Conservation (phyloP, 306 rosid genomes). For the apple (Malus domestica) region ASM211411v1 NC_041796.1:1244001-1244500, state of each 20-base stretch:
- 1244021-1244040: neutral
- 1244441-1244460: too few species aligned
- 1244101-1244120: neutral
- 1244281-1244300: neutral
- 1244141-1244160: constrained; percentile 7
- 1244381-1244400: too few species aligned
- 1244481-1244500: too few species aligned
- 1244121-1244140: neutral
- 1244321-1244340: neutral
- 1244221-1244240: neutral
- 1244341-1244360: neutral
- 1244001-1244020: neutral
- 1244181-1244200: neutral
- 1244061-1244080: neutral
- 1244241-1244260: neutral
- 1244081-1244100: neutral
- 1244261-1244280: neutral
- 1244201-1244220: neutral
- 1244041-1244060: neutral
- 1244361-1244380: too few species aligned
- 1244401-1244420: too few species aligned
- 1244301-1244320: too few species aligned
- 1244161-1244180: neutral
- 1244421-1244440: too few species aligned
- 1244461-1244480: too few species aligned